Evolutionary conservation across 371 early-diverging fungal genomes (phyloP).

Genomic region (Apophysomyces elegans): DNA sequence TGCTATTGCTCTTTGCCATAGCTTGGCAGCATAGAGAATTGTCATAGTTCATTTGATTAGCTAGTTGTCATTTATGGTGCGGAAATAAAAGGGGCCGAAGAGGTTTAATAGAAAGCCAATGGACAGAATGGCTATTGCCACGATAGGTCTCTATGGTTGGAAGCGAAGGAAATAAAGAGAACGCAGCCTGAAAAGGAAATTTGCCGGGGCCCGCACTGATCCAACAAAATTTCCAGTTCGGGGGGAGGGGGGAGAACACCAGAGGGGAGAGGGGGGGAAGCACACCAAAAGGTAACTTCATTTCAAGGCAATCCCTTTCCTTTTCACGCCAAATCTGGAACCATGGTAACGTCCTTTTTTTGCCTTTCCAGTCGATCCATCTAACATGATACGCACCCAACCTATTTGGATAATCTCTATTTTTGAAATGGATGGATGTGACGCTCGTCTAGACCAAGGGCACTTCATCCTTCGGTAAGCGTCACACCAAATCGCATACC

Average conservation of each 20-base stretch:
- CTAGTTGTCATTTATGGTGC: too few relatives aligned
- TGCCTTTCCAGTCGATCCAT: not conserved
- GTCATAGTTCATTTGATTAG: not conserved
- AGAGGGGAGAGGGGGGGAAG: not conserved
- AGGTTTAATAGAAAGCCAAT: too few relatives aligned
- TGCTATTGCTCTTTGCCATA: too few relatives aligned
- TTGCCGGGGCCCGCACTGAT: too few relatives aligned
- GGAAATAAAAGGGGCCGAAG: too few relatives aligned
- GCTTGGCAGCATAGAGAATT: not conserved
- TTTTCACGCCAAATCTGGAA: slow-evolving; percentile 8
- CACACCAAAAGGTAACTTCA: not conserved
- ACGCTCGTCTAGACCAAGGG: slow-evolving; percentile 86
- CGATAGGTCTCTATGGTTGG: not conserved
- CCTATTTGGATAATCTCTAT: not conserved
- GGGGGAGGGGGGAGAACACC: not conserved
- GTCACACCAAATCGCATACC: slow-evolving; percentile 98
- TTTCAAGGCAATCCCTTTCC: not conserved
- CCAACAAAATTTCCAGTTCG: not conserved
- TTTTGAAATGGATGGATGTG: slow-evolving; percentile 5
- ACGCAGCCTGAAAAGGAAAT: too few relatives aligned
- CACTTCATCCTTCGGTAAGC: slow-evolving; percentile 99
- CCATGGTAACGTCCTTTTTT: slow-evolving; percentile 1
- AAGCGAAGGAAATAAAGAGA: not conserved
- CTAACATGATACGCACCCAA: not conserved
- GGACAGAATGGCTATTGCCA: too few relatives aligned